Conservation (phyloP, 305 asterid genomes). For the Fraxinus platypoda region DNA sequence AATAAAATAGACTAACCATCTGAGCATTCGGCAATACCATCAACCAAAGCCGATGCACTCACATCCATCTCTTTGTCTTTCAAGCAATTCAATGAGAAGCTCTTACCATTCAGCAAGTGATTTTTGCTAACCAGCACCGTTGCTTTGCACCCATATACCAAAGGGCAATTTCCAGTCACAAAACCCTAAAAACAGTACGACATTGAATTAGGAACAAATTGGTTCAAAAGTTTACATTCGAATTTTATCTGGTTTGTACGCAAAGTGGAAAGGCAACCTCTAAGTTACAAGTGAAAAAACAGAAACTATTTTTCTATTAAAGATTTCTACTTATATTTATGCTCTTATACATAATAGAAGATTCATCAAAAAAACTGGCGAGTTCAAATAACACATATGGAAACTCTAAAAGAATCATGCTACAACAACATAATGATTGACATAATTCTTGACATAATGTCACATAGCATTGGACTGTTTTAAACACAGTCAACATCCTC, state of each 20-base stretch:
- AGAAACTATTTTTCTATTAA: neutral
- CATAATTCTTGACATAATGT: neutral
- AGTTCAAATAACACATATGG: neutral
- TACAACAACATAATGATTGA: neutral
- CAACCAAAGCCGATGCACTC: conserved; percentile 50
- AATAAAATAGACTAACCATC: conserved; percentile 32
- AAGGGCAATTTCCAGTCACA: conserved; percentile 29
- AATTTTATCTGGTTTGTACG: neutral
- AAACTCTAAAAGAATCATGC: neutral
- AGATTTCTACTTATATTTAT: neutral
- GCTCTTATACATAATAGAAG: neutral
- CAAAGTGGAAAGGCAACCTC: neutral
- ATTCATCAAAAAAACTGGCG: neutral
- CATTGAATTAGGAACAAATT: conserved; percentile 3
- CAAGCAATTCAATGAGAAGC: conserved; percentile 44
- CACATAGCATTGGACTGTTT: neutral
- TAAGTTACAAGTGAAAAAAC: neutral
- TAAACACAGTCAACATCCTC: neutral
- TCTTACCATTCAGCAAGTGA: conserved; percentile 25
- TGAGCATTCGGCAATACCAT: conserved; percentile 40
- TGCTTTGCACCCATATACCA: conserved; percentile 35
- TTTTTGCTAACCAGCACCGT: conserved; percentile 26
- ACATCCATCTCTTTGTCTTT: conserved; percentile 59
- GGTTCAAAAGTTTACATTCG: neutral
- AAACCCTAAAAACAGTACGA: conserved; percentile 38